A percentile compares a stretch with the other conserved stretches of the same genome.
Conservation (phyloP, 208 protist species). For the Crithidia sp. region DNA sequence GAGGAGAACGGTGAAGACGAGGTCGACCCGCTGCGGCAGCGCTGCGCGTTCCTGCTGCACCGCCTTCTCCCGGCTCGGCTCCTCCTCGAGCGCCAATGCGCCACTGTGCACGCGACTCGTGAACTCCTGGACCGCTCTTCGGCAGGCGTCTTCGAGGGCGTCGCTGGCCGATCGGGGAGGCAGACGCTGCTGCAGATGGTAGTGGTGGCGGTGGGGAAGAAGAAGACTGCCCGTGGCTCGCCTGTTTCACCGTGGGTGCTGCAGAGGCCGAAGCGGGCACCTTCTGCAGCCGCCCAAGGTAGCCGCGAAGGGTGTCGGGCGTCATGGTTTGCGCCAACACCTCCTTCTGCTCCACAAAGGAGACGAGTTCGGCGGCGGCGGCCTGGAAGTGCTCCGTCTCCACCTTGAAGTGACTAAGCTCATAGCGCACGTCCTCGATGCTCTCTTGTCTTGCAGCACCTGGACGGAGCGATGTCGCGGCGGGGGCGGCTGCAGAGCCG, state of each 20-base stretch:
- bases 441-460: neutral
- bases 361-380: conserved; percentile 15
- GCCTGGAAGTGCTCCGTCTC: conserved; percentile 46
- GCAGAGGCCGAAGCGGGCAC: neutral
- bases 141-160: conserved; percentile 14
- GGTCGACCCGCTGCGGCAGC: conserved; percentile 16
- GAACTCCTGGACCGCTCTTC: conserved; percentile 5
- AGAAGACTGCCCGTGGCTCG: neutral
- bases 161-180: neutral
- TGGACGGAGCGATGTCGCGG: neutral
- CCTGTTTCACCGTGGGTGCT: neutral
- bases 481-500: neutral
- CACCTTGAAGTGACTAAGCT: conserved; percentile 26
- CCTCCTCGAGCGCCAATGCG: neutral
- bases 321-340: conserved; percentile 15
- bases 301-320: conserved; percentile 21
- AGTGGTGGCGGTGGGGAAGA: neutral
- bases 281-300: conserved; percentile 19
- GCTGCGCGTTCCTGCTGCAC: conserved; percentile 12
- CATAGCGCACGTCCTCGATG: conserved; percentile 20
- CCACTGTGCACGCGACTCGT: conserved; percentile 3
- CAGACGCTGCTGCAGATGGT: neutral
- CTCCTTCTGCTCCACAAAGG: conserved; percentile 27
- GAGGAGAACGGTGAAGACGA: conserved; percentile 19
- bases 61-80: conserved; percentile 20